A percentile compares a stretch with the other conserved stretches of the same genome.
These are phyloP conservation scores for Starmerella stigmatis DNA, from an alignment of 805 yeast species.

Conservation along the genomic window DNA sequence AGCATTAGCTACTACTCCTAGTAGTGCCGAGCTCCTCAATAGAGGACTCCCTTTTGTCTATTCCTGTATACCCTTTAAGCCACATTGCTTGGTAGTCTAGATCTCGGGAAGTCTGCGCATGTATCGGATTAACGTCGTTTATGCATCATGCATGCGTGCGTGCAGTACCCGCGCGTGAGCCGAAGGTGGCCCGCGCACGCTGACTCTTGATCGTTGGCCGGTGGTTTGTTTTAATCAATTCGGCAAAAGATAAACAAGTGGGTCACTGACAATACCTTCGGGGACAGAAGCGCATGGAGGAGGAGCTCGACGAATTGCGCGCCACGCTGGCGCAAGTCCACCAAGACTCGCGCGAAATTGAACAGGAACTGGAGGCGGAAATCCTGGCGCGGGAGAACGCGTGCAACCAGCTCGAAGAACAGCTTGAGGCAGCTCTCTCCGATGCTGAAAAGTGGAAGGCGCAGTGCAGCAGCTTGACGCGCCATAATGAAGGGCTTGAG, in stretches of 20 bases:
- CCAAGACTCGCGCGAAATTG: constrained; percentile 37
- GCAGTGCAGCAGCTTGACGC: background rate
- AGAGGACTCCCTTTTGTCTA: too few relatives aligned
- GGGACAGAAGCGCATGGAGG: constrained; percentile 14
- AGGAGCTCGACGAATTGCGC: constrained; percentile 36
- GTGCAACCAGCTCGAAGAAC: constrained; percentile 23
- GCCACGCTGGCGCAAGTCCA: constrained; percentile 37
- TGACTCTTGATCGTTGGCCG: constrained; percentile 1
- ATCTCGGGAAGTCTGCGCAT: too few relatives aligned
- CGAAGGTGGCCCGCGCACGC: background rate
- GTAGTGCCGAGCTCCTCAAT: too few relatives aligned
- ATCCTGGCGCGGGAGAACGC: constrained; percentile 30
- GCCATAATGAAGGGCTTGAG: background rate
- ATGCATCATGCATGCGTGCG: background rate
- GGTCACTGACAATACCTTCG: too few relatives aligned
- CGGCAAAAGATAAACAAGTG: too few relatives aligned
- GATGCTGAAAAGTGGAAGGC: constrained; percentile 25
- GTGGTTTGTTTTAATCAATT: too few relatives aligned
- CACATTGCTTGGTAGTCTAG: too few relatives aligned
- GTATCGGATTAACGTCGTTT: too few relatives aligned
- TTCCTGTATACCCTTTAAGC: too few relatives aligned
- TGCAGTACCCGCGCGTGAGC: too few relatives aligned
- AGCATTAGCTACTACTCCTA: too few relatives aligned
- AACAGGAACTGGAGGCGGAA: constrained; percentile 38
- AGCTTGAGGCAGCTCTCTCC: constrained; percentile 27